Conservation (phyloP, 306 rosid species). For the Begonia fuchsioides region DNA sequence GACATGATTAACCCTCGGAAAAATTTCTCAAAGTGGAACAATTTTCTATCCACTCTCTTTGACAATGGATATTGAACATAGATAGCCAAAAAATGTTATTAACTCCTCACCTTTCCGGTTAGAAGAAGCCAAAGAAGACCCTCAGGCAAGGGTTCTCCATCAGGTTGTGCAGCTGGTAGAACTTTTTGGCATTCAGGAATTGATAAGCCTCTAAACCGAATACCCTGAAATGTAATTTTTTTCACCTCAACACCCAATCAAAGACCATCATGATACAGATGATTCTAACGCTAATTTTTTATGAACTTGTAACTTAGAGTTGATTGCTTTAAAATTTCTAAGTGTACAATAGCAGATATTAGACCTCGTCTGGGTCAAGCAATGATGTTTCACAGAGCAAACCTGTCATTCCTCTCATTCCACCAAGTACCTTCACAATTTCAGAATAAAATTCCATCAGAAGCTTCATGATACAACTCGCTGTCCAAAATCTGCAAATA, state of each 20-base stretch:
- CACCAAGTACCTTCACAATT: constrained; percentile 71
- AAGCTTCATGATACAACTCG: background rate
- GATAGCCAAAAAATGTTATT: too few species aligned
- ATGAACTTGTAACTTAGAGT: background rate
- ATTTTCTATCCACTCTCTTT: too few species aligned
- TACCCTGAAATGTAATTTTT: constrained; percentile 49
- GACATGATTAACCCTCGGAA: too few species aligned
- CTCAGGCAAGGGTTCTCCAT: constrained; percentile 95
- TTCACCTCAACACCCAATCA: constrained; percentile 1
- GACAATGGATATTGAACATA: too few species aligned
- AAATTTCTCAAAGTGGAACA: too few species aligned
- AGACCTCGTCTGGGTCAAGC: constrained; percentile 97
- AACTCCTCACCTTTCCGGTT: constrained; percentile 70
- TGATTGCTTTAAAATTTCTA: constrained; percentile 1
- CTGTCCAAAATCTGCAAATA: constrained; percentile 1
- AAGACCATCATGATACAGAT: too few species aligned
- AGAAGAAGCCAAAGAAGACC: constrained; percentile 86
- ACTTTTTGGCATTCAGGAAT: constrained; percentile 86
- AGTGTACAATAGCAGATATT: constrained; percentile 12
- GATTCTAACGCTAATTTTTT: too few species aligned
- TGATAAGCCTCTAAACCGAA: constrained; percentile 79
- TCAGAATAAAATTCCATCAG: constrained; percentile 9
- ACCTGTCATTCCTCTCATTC: constrained; percentile 99
- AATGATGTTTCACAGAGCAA: constrained; percentile 88
- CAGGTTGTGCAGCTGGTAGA: constrained; percentile 74